A percentile compares a stretch with the other conserved stretches of the same genome.
Evolutionary conservation across 495 filamentous ascomycete genomes (phyloP).

Genomic region (Chaetomium fimeti): DNA sequence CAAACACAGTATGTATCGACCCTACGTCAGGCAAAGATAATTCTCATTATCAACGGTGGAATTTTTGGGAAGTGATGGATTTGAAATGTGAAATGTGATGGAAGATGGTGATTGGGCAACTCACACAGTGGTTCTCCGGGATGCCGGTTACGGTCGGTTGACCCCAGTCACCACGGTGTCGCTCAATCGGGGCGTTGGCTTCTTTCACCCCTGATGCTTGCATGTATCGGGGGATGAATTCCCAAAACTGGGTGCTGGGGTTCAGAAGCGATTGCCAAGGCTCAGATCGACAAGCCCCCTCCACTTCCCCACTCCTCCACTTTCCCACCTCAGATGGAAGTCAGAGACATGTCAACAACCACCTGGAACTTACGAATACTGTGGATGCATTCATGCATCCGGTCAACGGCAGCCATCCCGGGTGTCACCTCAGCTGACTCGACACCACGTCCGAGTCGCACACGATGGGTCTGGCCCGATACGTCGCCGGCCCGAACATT

Average conservation of each 20-base stretch:
- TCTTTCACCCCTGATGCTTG: neutral
- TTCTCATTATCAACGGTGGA: neutral
- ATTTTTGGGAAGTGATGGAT: neutral
- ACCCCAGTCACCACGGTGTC: slow-evolving; percentile 7
- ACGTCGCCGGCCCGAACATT: neutral
- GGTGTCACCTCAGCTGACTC: neutral
- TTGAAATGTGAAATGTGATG: neutral
- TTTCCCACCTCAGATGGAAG: neutral
- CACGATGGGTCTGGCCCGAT: neutral
- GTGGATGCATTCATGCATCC: too few species aligned
- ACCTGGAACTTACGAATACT: too few species aligned
- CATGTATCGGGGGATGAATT: neutral
- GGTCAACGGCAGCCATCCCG: neutral
- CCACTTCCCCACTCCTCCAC: neutral
- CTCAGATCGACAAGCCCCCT: neutral
- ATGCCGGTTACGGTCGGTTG: slow-evolving; percentile 5
- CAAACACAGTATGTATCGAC: too few species aligned
- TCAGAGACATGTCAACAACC: neutral
- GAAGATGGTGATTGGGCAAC: neutral
- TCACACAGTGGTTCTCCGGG: neutral
- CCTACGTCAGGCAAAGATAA: neutral
- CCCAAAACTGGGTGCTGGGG: neutral
- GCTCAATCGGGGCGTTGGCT: neutral
- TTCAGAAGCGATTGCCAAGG: neutral
- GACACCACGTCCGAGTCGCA: neutral